These are phyloP conservation scores for Didymella segeticola DNA, from an alignment of 2,329 filamentous ascomycete species.

Conservation along the genomic window DNA sequence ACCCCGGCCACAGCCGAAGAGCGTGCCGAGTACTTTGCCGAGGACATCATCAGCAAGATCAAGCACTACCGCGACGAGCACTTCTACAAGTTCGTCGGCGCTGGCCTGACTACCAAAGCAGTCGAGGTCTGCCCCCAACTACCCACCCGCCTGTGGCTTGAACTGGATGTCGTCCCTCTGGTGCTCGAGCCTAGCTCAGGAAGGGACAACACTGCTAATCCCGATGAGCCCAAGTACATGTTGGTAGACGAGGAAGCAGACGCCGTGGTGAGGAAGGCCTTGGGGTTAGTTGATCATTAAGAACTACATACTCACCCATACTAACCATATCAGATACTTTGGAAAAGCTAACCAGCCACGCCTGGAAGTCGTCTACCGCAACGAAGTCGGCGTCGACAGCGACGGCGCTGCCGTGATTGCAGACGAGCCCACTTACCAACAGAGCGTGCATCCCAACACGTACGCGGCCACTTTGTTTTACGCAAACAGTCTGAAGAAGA, in stretches of 20 bases:
- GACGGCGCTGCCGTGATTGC: slow-evolving; percentile 69
- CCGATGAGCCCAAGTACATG: slow-evolving; percentile 58
- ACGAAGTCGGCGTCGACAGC: slow-evolving; percentile 73
- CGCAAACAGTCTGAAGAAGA: slow-evolving; percentile 66
- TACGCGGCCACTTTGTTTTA: slow-evolving; percentile 72
- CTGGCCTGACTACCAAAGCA: slow-evolving; percentile 69
- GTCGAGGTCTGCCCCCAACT: slow-evolving; percentile 68
- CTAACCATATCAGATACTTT: slow-evolving; percentile 56
- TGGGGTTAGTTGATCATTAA: slow-evolving; percentile 62
- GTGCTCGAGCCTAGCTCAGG: slow-evolving; percentile 55
- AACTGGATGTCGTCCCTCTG: slow-evolving; percentile 77
- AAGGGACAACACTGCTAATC: slow-evolving; percentile 4
- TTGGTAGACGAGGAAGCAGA: slow-evolving; percentile 82
- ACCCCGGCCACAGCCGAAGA: slow-evolving; percentile 25
- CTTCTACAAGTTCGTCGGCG: slow-evolving; percentile 76
- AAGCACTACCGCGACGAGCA: slow-evolving; percentile 68
- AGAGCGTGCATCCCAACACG: slow-evolving; percentile 66
- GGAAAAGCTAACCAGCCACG: slow-evolving; percentile 75
- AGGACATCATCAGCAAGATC: slow-evolving; percentile 66
- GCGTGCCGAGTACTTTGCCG: slow-evolving; percentile 52
- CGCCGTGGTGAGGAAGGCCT: slow-evolving; percentile 79
- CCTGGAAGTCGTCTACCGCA: slow-evolving; percentile 69
- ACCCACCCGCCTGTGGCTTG: slow-evolving; percentile 75
- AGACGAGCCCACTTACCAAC: slow-evolving; percentile 63
- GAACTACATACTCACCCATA: background rate